Conservation (phyloP, 495 filamentous ascomycete genomes). For the Tetracladium setigerum region DNA sequence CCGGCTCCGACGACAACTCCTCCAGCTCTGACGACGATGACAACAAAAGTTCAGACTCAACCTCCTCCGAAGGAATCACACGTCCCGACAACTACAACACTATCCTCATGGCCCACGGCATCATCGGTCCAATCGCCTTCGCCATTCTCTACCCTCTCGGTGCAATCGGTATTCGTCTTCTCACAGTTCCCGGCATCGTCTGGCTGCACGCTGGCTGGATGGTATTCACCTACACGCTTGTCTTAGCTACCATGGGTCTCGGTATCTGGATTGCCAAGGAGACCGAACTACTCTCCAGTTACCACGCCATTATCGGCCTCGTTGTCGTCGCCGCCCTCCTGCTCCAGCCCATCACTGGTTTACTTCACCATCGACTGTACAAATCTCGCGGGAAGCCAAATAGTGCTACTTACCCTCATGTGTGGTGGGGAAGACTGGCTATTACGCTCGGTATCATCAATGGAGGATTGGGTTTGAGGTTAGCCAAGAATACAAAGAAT, state of each 20-base stretch:
- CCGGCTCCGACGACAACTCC: neutral
- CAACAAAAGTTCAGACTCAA: neutral
- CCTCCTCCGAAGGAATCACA: neutral
- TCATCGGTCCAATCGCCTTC: conserved; percentile 38
- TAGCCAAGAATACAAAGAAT: conserved; percentile 24
- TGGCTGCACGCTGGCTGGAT: conserved; percentile 54
- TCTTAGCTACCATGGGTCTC: conserved; percentile 51
- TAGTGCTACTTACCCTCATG: conserved; percentile 49
- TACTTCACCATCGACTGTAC: conserved; percentile 55
- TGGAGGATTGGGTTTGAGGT: conserved; percentile 55
- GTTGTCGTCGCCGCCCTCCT: conserved; percentile 45
- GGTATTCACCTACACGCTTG: conserved; percentile 44
- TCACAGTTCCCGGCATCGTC: conserved; percentile 37
- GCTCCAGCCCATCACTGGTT: conserved; percentile 57
- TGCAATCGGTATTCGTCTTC: conserved; percentile 41
- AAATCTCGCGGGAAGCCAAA: conserved; percentile 39
- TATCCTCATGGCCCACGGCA: conserved; percentile 31
- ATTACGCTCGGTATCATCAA: conserved; percentile 61
- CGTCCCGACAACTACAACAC: neutral
- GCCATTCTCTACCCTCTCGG: conserved; percentile 49
- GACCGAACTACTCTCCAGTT: conserved; percentile 18
- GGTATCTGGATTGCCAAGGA: conserved; percentile 44
- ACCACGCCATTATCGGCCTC: conserved; percentile 46
- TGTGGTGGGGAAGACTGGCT: conserved; percentile 60
- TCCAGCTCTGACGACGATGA: neutral